A percentile compares a stretch with the other conserved stretches of the same genome.
phyloP scores from a whole-genome alignment of 2,329 filamentous ascomycete species.

The Neophaeococcomyces aloes region DNA sequence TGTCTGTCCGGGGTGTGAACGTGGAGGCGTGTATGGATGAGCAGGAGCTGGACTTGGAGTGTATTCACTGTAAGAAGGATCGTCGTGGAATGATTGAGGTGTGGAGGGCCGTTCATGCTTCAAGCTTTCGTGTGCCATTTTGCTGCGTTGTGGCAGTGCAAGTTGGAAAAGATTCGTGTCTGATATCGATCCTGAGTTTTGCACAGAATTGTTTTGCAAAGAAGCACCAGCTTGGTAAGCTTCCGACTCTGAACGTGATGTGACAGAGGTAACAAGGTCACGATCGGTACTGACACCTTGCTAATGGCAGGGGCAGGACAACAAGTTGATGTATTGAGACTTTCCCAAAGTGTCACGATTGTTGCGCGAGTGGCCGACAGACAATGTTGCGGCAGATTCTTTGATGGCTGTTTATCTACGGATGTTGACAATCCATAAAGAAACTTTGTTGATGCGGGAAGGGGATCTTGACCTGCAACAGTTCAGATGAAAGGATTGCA shows the following conservation, averaged over 20 bases:
- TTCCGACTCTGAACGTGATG: too few relatives aligned
- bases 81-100: conserved; percentile 18
- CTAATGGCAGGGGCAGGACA: background rate
- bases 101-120: conserved; percentile 13
- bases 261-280: background rate
- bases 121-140: conserved; percentile 4
- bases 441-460: conserved; percentile 11
- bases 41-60: conserved; percentile 1
- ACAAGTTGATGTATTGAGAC: background rate
- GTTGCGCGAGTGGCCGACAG: background rate
- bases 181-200: background rate
- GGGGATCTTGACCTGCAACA: conserved; percentile 9
- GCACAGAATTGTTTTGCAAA: background rate
- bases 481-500: conserved; percentile 15
- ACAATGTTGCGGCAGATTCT: conserved; percentile 7
- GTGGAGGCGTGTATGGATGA: conserved; percentile 14
- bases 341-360: conserved; percentile 1
- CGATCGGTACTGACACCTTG: background rate
- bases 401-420: conserved; percentile 4
- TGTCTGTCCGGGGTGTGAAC: conserved; percentile 6
- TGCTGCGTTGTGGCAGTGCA: background rate
- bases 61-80: conserved; percentile 11
- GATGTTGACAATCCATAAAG: conserved; percentile 8
- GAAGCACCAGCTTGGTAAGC: background rate
- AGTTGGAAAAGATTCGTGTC: background rate